Base-by-base conservation (phyloP, 78 protist genomes). In the Dictyostelium firmibasis region DNA sequence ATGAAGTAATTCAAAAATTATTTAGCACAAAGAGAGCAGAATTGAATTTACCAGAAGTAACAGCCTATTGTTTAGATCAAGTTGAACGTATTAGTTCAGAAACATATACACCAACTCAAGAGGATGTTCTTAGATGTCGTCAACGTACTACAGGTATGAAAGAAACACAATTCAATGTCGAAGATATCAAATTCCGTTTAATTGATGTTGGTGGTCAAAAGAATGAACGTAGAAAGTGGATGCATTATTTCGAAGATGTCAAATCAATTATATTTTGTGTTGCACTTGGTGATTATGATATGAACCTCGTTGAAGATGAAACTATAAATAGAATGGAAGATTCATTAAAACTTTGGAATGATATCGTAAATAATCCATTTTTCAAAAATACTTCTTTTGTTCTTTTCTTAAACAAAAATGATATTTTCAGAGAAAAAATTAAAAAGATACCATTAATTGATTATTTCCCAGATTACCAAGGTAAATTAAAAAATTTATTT, bases 121-220 rank as follows among this genome's bases (percentile, higher is more conserved):
- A 98, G 27, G 99, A 98, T 75, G 84, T 98, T 35, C 97, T 98
- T 36, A 96, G 96, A 57, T 60, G 97, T 18, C 96, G 99, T 20
- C 98, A 97, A 69, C 93, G 97, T 70, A 98, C 99, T 16, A 95
- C 97, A 31, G 99, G 99, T 16, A 98, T 98, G 81, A 86, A 89
- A 36, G 98, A 97, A 91, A 95, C 93, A 20, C 50, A 77, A 38
- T 98, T 98, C 53, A 3, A 5, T 18, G 85, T 97, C 67, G 78
- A 92, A 1, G 87, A 67, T 81, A 16, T 41, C 33, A 50, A 23
- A 57, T 97, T 95, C 95, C 93, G 97, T 31, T 53, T 98, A 78
- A 75, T 96, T 23, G 99, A 98, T 81, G 98, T 98, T 16, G 99
- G 99, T 47, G 99, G 99, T 35, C 99, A 98, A 92, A 93, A 98